phyloP scores from a whole-genome alignment of 495 filamentous ascomycete genomes.

The Oleoguttula mirabilis region DNA sequence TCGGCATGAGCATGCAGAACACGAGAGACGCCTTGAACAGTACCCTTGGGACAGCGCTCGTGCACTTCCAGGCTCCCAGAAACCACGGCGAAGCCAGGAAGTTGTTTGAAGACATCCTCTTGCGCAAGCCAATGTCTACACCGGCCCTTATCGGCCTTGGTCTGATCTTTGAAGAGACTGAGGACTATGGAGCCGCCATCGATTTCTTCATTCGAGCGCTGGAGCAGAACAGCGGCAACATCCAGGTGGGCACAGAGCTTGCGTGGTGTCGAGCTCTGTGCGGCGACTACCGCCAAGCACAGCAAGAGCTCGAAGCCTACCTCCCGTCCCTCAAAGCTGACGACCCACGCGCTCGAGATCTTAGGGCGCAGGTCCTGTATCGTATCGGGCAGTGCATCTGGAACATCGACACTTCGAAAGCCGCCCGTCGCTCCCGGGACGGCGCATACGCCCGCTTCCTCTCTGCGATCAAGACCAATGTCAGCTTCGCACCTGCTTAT shows the following conservation, averaged over 20 bases:
- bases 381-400: conserved; percentile 82
- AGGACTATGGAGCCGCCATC: conserved; percentile 68
- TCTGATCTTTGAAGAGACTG: conserved; percentile 81
- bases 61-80: conserved; percentile 78
- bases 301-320: conserved; percentile 55
- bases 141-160: conserved; percentile 79
- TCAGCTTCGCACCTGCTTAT: conserved; percentile 86
- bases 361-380: conserved; percentile 74
- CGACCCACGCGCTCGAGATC: conserved; percentile 49
- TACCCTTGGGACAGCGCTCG: conserved; percentile 66
- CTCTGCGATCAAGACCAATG: conserved; percentile 68
- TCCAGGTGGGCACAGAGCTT: conserved; percentile 66
- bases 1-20: conserved; percentile 53
- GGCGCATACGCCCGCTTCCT: conserved; percentile 77
- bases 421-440: conserved; percentile 60
- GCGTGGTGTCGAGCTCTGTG: conserved; percentile 84
- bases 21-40: conserved; percentile 61
- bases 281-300: conserved; percentile 54
- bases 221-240: conserved; percentile 53
- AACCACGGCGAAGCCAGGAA: conserved; percentile 75
- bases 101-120: conserved; percentile 69
- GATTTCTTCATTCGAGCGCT: conserved; percentile 66
- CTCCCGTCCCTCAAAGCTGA: conserved; percentile 45
- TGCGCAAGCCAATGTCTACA: conserved; percentile 58
- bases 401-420: conserved; percentile 58